Base-by-base conservation (phyloP, 177 flowering plant species). In the Vitis hybrid region DNA sequence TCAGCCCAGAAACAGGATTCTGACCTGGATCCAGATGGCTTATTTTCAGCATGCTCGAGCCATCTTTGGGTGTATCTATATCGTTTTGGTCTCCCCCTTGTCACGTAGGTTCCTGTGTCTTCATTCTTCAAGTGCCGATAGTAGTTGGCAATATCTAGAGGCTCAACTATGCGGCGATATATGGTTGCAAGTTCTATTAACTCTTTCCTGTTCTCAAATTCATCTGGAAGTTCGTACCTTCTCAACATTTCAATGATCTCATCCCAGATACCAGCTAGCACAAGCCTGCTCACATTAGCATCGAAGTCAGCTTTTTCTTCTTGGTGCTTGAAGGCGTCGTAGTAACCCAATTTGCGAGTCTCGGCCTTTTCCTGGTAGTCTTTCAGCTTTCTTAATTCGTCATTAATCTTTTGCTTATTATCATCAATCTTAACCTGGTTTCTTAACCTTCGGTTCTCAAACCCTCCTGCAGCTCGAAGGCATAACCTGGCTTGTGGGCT, bases 81-180 rank as follows among this genome's bases (percentile, higher is more conserved):
- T 30, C 97, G 88, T 62, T 45, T 80, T 2, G 98, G 98, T 79
- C 98, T 83, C 32, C 82, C 94, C 48, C 72, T 78, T 3, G 1
- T 26, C 86, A 84, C 40, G 71, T 93, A 93, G 8, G 92, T 77
- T 10, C 93, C 95, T 2, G 90, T 82, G 73, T 85, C 93, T 49
- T 87, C 88, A 52, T 87, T 81, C 84, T 77, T 84, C 18, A 58
- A 63, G 70, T 91, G 95, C 18, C 98, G 71, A 57, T 93, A 91
- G 77, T 88, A 93, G 73, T 93, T 93, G 49, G 97, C 97, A 2
- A 93, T 90, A 71, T 93, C 98, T 56, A 93, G 73, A 15, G 95
- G 97, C 79, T 93, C 98, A 15, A 87, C 81, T 4, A 87, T 70
- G 30, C 85, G 77, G 32, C 94, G 83, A 64, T 77, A 91, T 65